Percentiles rank a stretch among this genome's conserved stretches.
These are phyloP conservation scores for Oryza brachyantha DNA, from an alignment of 176 grass and related monocot genomes.

Conservation along the genomic window DNA sequence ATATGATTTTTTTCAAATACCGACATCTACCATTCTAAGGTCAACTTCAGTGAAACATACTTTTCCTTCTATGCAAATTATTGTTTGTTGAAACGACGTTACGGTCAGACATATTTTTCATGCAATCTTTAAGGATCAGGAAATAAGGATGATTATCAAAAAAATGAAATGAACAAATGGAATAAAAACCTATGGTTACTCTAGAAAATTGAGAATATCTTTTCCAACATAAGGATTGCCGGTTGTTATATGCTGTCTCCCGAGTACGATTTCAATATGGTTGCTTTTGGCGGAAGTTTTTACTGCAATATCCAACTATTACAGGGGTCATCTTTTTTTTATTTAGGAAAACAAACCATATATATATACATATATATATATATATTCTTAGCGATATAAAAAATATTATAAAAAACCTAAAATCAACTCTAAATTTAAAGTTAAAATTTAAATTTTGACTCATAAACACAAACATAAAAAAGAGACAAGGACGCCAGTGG, in stretches of 20 bases:
- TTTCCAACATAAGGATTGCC: neutral
- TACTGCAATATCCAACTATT: neutral
- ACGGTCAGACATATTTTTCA: neutral
- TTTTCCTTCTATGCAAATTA: neutral
- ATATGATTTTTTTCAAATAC: neutral
- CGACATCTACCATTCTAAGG: neutral
- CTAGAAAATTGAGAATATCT: neutral
- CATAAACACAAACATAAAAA: too few relatives aligned
- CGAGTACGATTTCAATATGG: neutral
- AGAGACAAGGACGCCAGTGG: too few relatives aligned
- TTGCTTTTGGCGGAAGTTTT: constrained; percentile 26
- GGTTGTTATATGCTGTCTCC: neutral
- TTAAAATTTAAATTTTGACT: too few relatives aligned
- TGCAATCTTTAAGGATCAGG: neutral
- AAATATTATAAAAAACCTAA: too few relatives aligned
- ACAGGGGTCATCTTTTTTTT: too few relatives aligned
- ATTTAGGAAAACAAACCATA: too few relatives aligned
- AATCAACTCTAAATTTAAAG: too few relatives aligned
- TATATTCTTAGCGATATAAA: too few relatives aligned
- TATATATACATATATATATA: too few relatives aligned
- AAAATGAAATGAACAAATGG: neutral
- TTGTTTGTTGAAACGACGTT: neutral
- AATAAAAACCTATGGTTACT: neutral
- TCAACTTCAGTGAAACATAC: neutral
- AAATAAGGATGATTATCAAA: neutral